Evolutionary conservation across 2,329 filamentous ascomycete species (phyloP).

Genomic region (Nothophoma quercina): DNA sequence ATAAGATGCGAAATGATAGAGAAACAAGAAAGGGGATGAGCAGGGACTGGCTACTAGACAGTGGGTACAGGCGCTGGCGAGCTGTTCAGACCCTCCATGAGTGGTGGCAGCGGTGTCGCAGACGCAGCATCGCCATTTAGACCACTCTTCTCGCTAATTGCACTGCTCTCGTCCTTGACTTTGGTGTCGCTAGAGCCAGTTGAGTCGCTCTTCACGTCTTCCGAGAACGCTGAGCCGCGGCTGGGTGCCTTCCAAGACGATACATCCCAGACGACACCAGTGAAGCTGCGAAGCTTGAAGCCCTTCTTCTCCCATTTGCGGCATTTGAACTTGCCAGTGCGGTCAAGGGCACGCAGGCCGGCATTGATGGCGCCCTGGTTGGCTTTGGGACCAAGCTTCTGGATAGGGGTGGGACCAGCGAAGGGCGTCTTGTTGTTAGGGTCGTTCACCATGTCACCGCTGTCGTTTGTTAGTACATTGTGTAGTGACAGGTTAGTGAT

Average conservation of each 20-base stretch:
- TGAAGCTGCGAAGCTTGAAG: constrained; percentile 90
- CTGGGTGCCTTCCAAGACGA: constrained; percentile 83
- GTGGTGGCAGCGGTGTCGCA: constrained; percentile 54
- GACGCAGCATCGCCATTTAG: constrained; percentile 57
- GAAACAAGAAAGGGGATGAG: constrained; percentile 11
- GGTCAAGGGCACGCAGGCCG: constrained; percentile 89
- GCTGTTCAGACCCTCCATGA: constrained; percentile 54
- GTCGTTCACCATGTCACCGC: constrained; percentile 61
- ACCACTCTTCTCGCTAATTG: constrained; percentile 67
- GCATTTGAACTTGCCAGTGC: constrained; percentile 83
- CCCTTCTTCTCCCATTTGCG: constrained; percentile 87
- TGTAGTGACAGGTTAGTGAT: not conserved
- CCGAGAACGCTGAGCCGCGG: constrained; percentile 61
- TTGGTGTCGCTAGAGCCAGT: constrained; percentile 65
- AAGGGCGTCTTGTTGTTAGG: constrained; percentile 52
- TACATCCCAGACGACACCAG: constrained; percentile 82
- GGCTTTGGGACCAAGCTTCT: constrained; percentile 94
- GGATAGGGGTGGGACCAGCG: constrained; percentile 57
- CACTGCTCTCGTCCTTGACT: constrained; percentile 65
- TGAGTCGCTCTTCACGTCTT: constrained; percentile 66
- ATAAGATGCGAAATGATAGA: constrained; percentile 21
- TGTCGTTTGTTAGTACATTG: constrained; percentile 36
- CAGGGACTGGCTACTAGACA: constrained; percentile 20
- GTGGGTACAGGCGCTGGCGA: constrained; percentile 58
- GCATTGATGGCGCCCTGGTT: constrained; percentile 98